These are phyloP conservation scores for Cladorrhinum sp. DNA, from an alignment of 2,329 filamentous ascomycete species.

Conservation along the genomic window DNA sequence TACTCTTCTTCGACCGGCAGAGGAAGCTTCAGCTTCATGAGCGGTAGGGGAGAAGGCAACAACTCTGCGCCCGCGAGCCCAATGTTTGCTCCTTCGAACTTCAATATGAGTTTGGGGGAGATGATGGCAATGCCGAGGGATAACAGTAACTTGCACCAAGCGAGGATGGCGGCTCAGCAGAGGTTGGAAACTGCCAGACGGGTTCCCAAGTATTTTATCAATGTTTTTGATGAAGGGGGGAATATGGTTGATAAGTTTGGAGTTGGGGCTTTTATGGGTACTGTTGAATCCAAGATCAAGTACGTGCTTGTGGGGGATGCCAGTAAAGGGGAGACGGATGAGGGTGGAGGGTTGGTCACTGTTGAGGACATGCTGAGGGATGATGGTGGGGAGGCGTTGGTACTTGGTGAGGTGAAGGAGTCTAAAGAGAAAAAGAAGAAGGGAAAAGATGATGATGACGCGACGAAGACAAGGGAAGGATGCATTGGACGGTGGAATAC, in stretches of 20 bases:
- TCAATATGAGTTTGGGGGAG: slow-evolving; percentile 9
- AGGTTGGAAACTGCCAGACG: slow-evolving; percentile 58
- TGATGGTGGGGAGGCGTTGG: slow-evolving; percentile 45
- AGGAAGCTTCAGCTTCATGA: slow-evolving; percentile 9
- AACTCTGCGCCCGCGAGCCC: slow-evolving; percentile 13
- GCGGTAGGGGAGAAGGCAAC: slow-evolving; percentile 3
- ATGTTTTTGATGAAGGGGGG: slow-evolving; percentile 54
- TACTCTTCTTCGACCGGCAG: slow-evolving; percentile 15
- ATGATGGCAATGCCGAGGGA: slow-evolving; percentile 22
- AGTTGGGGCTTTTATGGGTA: slow-evolving; percentile 61
- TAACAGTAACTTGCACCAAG: slow-evolving; percentile 46
- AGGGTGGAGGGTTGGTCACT: slow-evolving; percentile 54
- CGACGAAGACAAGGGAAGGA: slow-evolving; percentile 26
- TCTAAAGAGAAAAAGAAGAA: slow-evolving; percentile 3
- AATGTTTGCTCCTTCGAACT: slow-evolving; percentile 15
- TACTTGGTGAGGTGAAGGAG: background rate
- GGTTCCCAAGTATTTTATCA: slow-evolving; percentile 55
- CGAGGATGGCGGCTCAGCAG: slow-evolving; percentile 63
- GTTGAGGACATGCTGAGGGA: slow-evolving; percentile 49
- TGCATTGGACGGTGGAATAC: slow-evolving; percentile 37
- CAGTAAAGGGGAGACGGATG: slow-evolving; percentile 53
- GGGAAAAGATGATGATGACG: slow-evolving; percentile 3
- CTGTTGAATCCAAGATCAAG: slow-evolving; percentile 53
- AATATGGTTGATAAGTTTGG: slow-evolving; percentile 50
- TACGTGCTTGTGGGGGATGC: slow-evolving; percentile 60